These are phyloP conservation scores for Moricandia moricandioides DNA, from an alignment of 345 rosid species.

Conservation along the genomic window DNA sequence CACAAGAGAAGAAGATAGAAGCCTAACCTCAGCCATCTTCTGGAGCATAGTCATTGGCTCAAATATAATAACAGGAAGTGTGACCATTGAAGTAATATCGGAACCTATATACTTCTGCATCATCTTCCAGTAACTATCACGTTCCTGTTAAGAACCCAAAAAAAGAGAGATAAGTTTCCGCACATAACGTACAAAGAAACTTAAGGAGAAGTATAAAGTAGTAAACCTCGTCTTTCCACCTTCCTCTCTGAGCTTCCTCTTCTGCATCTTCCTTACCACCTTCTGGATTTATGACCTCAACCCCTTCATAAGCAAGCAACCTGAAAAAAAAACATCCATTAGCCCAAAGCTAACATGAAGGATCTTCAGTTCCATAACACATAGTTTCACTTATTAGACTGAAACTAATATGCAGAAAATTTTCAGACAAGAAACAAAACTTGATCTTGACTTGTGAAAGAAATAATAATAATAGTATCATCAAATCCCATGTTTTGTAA, in stretches of 20 bases:
- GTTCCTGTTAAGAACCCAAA: constrained; percentile 49
- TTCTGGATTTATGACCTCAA: constrained; percentile 91
- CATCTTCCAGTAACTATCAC: constrained; percentile 92
- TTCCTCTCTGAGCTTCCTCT: constrained; percentile 90
- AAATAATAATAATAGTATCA: constrained; percentile 13
- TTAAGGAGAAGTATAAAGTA: background rate
- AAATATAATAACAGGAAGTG: constrained; percentile 86
- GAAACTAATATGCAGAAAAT: background rate
- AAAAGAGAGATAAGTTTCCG: background rate
- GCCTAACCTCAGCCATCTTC: constrained; percentile 88
- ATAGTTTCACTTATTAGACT: background rate
- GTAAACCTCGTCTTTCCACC: constrained; percentile 84
- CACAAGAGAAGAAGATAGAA: background rate
- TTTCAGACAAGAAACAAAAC: background rate
- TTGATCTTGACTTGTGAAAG: constrained; percentile 11
- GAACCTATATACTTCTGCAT: constrained; percentile 90
- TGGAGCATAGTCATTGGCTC: constrained; percentile 97
- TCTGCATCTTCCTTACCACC: constrained; percentile 91
- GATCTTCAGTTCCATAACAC: constrained; percentile 2
- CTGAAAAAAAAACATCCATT: constrained; percentile 34
- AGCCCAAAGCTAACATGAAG: background rate
- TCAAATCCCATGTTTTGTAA: constrained; percentile 6
- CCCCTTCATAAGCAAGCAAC: constrained; percentile 63
- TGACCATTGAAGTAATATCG: constrained; percentile 91
- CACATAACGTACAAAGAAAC: too few species aligned